Conservation (phyloP, 176 grass and related monocot genomes). For the Hyparrhenia diplandra region DNA sequence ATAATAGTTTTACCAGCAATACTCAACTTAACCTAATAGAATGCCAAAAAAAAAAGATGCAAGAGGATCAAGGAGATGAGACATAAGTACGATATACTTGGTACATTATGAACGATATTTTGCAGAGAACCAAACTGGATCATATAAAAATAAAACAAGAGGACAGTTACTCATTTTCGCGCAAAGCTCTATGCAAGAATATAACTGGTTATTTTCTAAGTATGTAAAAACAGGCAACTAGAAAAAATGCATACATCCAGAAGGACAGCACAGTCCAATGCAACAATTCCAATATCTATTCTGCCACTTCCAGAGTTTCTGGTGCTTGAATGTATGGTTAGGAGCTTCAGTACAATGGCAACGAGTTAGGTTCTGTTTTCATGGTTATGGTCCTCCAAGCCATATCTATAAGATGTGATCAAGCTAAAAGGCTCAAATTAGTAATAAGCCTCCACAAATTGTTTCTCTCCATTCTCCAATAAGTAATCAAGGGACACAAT, state of each 20-base stretch:
- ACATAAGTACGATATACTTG: background rate
- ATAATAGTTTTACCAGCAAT: constrained; percentile 84
- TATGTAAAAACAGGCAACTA: background rate
- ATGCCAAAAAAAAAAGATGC: background rate
- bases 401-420: background rate
- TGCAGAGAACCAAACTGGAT: background rate
- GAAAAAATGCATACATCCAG: background rate
- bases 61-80: background rate
- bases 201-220: background rate
- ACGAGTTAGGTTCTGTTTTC: background rate
- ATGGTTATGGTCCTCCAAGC: background rate
- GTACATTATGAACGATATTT: background rate
- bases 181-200: background rate
- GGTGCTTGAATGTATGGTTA: no score
- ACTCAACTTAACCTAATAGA: constrained; percentile 71
- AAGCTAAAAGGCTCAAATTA: background rate
- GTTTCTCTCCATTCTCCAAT: background rate
- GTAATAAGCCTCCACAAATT: background rate
- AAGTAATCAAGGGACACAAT: background rate
- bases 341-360: background rate
- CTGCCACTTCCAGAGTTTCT: background rate
- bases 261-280: background rate
- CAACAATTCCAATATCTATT: background rate
- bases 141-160: background rate
- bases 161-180: background rate